phyloP scores from a whole-genome alignment of 352 stramenopile genomes.

The Thraustotheca clavata region DNA sequence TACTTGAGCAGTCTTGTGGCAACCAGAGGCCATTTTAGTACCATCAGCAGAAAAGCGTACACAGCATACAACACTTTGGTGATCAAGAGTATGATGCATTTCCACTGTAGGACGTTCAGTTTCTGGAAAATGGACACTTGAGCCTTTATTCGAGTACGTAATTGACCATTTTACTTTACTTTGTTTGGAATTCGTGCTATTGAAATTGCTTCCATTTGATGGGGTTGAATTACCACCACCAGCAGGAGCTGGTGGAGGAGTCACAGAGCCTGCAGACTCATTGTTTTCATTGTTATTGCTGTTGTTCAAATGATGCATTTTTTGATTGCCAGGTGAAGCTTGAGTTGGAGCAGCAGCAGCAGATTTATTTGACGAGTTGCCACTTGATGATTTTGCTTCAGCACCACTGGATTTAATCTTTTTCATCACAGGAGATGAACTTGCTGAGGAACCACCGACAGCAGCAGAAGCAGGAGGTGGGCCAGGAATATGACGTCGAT shows the following conservation, averaged over 20 bases:
- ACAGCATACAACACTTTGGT: slow-evolving; percentile 83
- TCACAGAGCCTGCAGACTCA: background rate
- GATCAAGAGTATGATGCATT: slow-evolving; percentile 84
- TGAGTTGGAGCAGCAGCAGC: background rate
- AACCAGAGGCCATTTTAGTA: slow-evolving; percentile 79
- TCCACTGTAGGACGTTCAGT: slow-evolving; percentile 71
- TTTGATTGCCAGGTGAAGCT: slow-evolving; percentile 2
- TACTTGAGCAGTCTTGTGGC: slow-evolving; percentile 80
- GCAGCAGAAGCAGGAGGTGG: background rate
- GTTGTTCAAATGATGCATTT: slow-evolving; percentile 21
- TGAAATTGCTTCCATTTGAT: slow-evolving; percentile 51
- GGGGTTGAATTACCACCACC: slow-evolving; percentile 49
- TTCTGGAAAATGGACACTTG: slow-evolving; percentile 51
- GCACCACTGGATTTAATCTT: slow-evolving; percentile 62
- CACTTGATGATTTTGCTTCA: slow-evolving; percentile 6
- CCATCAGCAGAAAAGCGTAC: slow-evolving; percentile 77
- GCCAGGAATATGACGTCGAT: slow-evolving; percentile 1
- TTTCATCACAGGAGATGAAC: slow-evolving; percentile 58
- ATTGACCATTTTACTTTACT: slow-evolving; percentile 82
- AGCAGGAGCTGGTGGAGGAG: background rate
- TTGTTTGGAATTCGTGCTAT: slow-evolving; percentile 40
- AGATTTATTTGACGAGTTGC: background rate
- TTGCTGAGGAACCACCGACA: slow-evolving; percentile 26
- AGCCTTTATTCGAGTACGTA: slow-evolving; percentile 65
- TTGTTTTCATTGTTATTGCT: slow-evolving; percentile 2